Percentiles rank a stretch among this genome's conserved stretches.
Conservation (phyloP, 768 basidiomycete species). For the Phaffia australis region DNA sequence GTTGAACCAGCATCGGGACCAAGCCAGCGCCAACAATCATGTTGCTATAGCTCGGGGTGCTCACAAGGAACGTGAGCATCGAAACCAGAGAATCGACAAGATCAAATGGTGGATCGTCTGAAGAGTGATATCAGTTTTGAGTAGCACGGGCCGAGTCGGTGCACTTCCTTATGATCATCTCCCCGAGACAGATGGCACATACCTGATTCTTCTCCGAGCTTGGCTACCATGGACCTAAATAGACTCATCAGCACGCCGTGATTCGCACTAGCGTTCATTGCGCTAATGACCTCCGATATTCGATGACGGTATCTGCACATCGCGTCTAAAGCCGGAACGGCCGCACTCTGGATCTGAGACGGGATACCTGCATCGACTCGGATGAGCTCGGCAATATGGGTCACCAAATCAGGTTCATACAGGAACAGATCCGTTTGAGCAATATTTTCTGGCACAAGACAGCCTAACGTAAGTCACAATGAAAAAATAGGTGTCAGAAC, state of each 20-base stretch:
- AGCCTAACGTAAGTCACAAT: conserved; percentile 42
- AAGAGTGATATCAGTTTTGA: not conserved
- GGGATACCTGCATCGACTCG: conserved; percentile 52
- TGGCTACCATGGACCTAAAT: conserved; percentile 65
- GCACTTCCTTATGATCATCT: not conserved
- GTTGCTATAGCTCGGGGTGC: conserved; percentile 71
- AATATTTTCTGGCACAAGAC: conserved; percentile 63
- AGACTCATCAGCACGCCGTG: conserved; percentile 89
- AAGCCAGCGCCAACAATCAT: conserved; percentile 93
- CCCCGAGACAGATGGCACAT: conserved; percentile 31
- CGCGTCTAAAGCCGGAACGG: conserved; percentile 81
- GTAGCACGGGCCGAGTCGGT: conserved; percentile 1
- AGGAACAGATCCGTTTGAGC: conserved; percentile 75
- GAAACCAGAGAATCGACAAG: conserved; percentile 63
- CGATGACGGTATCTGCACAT: conserved; percentile 72
- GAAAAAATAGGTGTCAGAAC: not conserved
- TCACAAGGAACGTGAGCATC: conserved; percentile 77
- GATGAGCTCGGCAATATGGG: conserved; percentile 77
- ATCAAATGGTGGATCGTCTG: conserved; percentile 35
- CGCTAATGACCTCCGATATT: conserved; percentile 73
- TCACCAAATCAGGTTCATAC: conserved; percentile 85
- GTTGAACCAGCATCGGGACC: conserved; percentile 75
- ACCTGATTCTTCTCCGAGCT: conserved; percentile 44
- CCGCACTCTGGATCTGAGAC: conserved; percentile 64
- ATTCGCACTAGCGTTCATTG: conserved; percentile 88